Percentiles rank a stretch among this genome's conserved stretches.
These are phyloP conservation scores for Pseudogymnoascus verrucosus DNA, from an alignment of 2,329 filamentous ascomycete species.

Conservation along the genomic window DNA sequence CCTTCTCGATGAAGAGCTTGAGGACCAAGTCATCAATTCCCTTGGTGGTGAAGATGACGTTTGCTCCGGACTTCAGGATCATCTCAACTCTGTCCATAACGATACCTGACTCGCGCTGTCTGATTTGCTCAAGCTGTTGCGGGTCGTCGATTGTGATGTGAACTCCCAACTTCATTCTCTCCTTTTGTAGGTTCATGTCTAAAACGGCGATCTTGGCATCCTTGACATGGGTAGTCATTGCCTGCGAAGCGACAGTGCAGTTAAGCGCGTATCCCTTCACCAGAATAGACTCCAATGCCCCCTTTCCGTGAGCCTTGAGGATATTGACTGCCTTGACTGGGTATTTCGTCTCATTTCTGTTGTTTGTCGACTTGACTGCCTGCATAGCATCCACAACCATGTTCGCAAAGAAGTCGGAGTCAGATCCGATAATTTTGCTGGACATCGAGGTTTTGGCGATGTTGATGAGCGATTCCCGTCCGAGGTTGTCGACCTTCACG, in stretches of 20 bases:
- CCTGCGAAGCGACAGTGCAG: conserved; percentile 96
- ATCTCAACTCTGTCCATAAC: conserved; percentile 90
- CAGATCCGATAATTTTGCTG: conserved; percentile 93
- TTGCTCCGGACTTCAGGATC: conserved; percentile 95
- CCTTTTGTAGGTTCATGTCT: conserved; percentile 98
- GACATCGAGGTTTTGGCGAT: conserved; percentile 99
- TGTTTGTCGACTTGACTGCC: conserved; percentile 88
- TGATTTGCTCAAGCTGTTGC: conserved; percentile 93
- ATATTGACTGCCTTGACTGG: conserved; percentile 99
- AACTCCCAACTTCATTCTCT: conserved; percentile 97
- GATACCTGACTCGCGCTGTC: conserved; percentile 85
- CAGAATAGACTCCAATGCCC: conserved; percentile 74
- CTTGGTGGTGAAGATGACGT: conserved; percentile 94
- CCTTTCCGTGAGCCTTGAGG: conserved; percentile 96
- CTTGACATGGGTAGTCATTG: conserved; percentile 85
- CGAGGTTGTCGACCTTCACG: conserved; percentile 87
- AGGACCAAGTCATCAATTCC: conserved; percentile 94
- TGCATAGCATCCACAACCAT: conserved; percentile 97
- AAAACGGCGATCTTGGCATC: conserved; percentile 96
- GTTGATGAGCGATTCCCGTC: conserved; percentile 81
- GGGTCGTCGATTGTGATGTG: conserved; percentile 98
- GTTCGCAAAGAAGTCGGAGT: conserved; percentile 93
- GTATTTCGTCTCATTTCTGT: conserved; percentile 86
- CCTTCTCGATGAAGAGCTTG: conserved; percentile 89
- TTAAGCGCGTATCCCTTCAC: conserved; percentile 97